A percentile compares a stretch with the other conserved stretches of the same genome.
Conservation (phyloP, 2,329 filamentous ascomycete genomes). For the Aspergillus brasiliensis region DNA sequence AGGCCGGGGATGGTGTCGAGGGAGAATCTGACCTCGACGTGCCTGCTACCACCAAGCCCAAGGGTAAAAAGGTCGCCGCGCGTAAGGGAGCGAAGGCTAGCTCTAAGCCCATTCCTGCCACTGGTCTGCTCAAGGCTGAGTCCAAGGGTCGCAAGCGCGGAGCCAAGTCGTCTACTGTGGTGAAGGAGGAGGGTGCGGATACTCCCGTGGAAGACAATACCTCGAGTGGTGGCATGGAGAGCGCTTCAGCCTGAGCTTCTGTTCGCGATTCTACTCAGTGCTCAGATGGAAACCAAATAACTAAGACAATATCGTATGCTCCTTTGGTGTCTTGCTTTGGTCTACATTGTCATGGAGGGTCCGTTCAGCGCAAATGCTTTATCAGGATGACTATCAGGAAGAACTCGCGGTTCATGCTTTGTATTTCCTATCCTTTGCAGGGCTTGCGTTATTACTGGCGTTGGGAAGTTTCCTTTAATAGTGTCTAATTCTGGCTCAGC, state of each 20-base stretch:
- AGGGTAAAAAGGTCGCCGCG: constrained; percentile 8
- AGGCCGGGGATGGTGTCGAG: neutral
- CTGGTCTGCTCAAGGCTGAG: constrained; percentile 2
- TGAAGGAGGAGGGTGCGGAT: neutral
- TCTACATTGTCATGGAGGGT: neutral
- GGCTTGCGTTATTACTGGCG: neutral
- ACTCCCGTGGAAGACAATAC: neutral
- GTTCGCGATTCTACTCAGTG: neutral
- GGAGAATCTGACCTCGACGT: neutral
- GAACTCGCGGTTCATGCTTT: neutral
- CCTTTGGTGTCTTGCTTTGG: neutral
- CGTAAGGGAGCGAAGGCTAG: constrained; percentile 24
- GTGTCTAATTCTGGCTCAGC: neutral
- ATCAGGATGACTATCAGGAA: neutral
- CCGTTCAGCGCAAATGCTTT: neutral
- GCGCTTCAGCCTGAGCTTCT: neutral
- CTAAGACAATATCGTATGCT: neutral
- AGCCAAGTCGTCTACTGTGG: neutral
- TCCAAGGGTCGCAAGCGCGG: neutral
- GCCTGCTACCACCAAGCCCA: neutral
- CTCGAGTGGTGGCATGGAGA: neutral
- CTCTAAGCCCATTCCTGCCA: constrained; percentile 23
- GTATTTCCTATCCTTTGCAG: neutral
- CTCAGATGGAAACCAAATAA: neutral
- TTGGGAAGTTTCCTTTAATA: neutral